These are phyloP conservation scores for Hypericum perforatum DNA, from an alignment of 345 rosid genomes.

Conservation along the genomic window DNA sequence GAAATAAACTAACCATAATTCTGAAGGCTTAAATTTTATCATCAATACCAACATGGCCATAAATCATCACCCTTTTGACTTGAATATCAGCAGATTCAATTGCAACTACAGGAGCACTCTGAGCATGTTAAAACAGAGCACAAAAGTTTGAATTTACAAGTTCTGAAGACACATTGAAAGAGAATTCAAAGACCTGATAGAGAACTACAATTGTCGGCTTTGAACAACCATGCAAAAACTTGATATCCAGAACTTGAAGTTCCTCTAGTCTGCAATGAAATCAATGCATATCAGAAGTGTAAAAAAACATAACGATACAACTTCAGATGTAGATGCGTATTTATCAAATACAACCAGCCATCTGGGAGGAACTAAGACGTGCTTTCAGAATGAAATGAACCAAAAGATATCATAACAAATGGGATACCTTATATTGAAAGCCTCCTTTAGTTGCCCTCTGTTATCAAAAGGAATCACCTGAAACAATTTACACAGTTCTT, in stretches of 20 bases:
- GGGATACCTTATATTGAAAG: conserved; percentile 75
- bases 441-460: conserved; percentile 90
- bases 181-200: conserved; percentile 46
- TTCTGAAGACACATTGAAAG: neutral
- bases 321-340: too few species aligned
- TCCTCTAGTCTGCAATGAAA: conserved; percentile 65
- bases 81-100: too few species aligned
- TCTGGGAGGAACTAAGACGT: too few species aligned
- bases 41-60: too few species aligned
- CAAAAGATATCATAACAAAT: neutral
- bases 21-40: too few species aligned
- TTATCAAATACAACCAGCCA: too few species aligned
- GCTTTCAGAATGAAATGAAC: too few species aligned
- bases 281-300: neutral
- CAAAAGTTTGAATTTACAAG: neutral
- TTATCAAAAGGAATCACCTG: conserved; percentile 95
- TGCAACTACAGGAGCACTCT: too few species aligned
- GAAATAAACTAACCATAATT: too few species aligned
- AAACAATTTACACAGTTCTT: conserved; percentile 5
- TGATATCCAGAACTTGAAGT: conserved; percentile 90
- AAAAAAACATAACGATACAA: neutral
- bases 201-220: conserved; percentile 92
- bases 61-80: too few species aligned
- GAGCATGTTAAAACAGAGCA: too few species aligned
- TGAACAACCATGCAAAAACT: conserved; percentile 78